Base-by-base conservation (phyloP, 441 rosid species). In the Arabidopsis lyrata region DNA sequence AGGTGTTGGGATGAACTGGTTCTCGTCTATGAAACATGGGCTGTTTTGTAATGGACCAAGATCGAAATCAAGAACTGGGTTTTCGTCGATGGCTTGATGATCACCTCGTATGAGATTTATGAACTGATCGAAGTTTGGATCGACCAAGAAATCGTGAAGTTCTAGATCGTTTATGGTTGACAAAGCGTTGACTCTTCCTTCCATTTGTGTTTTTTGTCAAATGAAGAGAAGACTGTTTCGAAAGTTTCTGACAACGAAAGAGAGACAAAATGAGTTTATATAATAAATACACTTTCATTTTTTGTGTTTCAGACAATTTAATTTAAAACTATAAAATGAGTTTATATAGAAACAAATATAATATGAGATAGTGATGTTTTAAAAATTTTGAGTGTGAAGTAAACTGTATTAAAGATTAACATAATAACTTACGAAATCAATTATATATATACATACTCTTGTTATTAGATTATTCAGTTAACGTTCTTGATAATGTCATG, bases 121-220 rank as follows among this genome's bases (percentile, higher is more conserved):
- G 83, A 87, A 87, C 48, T 84, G 93, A 63, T 86, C 82, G 24
- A 88, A 86, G 38, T 86, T 86, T 14, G 87, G 85, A 38, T 83
- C 86, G 15, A 80, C 84, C 11, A 71, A 69, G 84, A 88, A 87
- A 38, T 85, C 82, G 12, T 67, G 84, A 1, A 84, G 70, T 77
- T 89, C 87, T 13, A 80, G 73, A 27, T 78, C 82, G 70, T 54
- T 65, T 13, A 70, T 57, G 60, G 77, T 75, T 63, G 81, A 57
- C 27, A 76, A 41, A 53, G 68, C 34, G 73, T 78, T 68, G 68
- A 74, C 83, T 70, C 73, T 59, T 58, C 29, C 63, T 10, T 77
- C 80, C 80, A 71, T 58, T 50, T 52, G 63, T 50, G 58, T 24
- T 35, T 24, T 22, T 61, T n/a, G 47, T 44, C 14, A 45, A 41